Conservation (phyloP, 78 protist species). For the Creolimax fragrantissima region DNA sequence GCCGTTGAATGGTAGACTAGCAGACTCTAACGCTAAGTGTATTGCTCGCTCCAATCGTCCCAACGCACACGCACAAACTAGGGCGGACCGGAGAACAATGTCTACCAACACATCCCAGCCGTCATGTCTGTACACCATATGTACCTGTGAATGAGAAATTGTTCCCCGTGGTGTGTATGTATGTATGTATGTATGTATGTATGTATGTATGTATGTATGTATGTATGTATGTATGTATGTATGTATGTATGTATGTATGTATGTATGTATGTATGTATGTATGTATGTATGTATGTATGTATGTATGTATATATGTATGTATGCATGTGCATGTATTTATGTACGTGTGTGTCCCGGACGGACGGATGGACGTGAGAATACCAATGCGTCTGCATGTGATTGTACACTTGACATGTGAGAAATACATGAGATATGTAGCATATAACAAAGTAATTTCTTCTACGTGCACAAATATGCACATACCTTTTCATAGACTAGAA, state of each 20-base stretch:
- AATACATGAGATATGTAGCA: neutral
- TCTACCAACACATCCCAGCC: neutral
- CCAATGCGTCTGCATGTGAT: too few species aligned
- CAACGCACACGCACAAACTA: neutral
- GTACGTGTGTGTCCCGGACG: neutral
- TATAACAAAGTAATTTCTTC: neutral
- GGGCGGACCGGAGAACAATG: neutral
- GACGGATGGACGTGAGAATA: neutral
- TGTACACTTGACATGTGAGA: neutral
- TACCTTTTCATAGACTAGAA: neutral
- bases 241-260: neutral
- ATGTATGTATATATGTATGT: neutral
- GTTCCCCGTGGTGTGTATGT: neutral
- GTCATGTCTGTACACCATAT: neutral
- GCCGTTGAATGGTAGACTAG: neutral
- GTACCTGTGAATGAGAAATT: neutral
- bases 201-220: neutral
- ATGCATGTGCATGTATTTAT: neutral
- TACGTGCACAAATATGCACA: too few species aligned
- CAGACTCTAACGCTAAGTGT: neutral
- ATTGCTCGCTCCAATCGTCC: neutral
- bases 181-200: neutral
- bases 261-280: neutral
- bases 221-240: neutral
- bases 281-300: neutral